These are phyloP conservation scores for Teratosphaeria pseudoeucalypti DNA, from an alignment of 2,329 filamentous ascomycete species.

Conservation along the genomic window DNA sequence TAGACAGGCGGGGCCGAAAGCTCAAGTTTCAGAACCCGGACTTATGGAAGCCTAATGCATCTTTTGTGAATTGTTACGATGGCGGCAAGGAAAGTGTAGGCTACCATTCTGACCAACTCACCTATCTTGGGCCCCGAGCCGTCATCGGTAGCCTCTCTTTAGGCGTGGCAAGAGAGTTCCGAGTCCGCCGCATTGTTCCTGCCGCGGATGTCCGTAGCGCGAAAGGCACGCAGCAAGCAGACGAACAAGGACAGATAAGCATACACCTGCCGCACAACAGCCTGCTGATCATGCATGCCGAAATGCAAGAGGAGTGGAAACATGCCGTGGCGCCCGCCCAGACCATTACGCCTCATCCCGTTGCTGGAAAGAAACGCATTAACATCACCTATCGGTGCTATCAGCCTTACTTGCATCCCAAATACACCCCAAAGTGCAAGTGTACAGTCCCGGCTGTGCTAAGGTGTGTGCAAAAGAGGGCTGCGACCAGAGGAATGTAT, in stretches of 20 bases:
- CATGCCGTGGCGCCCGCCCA: constrained; percentile 68
- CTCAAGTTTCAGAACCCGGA: constrained; percentile 65
- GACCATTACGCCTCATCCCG: constrained; percentile 72
- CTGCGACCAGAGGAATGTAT: constrained; percentile 66
- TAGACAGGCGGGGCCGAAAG: constrained; percentile 61
- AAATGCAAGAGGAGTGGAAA: constrained; percentile 98
- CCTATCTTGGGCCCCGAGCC: constrained; percentile 79
- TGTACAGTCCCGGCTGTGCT: constrained; percentile 62
- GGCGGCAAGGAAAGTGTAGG: constrained; percentile 75
- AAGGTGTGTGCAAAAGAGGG: constrained; percentile 69
- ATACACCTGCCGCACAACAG: constrained; percentile 94
- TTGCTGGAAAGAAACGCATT: constrained; percentile 70
- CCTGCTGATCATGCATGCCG: constrained; percentile 87
- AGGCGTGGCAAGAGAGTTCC: constrained; percentile 87
- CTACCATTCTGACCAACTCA: constrained; percentile 86
- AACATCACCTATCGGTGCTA: constrained; percentile 94
- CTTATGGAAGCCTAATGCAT: constrained; percentile 74
- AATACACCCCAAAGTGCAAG: constrained; percentile 63
- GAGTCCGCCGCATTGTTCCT: constrained; percentile 66
- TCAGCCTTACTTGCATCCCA: constrained; percentile 64
- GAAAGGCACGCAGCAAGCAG: constrained; percentile 32
- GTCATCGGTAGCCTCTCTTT: constrained; percentile 85
- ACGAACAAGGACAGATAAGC: constrained; percentile 73
- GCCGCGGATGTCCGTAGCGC: constrained; percentile 22
- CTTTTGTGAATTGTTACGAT: constrained; percentile 89